Base-by-base conservation (phyloP, 129 eudicot species). In the Calendula officinalis region DNA sequence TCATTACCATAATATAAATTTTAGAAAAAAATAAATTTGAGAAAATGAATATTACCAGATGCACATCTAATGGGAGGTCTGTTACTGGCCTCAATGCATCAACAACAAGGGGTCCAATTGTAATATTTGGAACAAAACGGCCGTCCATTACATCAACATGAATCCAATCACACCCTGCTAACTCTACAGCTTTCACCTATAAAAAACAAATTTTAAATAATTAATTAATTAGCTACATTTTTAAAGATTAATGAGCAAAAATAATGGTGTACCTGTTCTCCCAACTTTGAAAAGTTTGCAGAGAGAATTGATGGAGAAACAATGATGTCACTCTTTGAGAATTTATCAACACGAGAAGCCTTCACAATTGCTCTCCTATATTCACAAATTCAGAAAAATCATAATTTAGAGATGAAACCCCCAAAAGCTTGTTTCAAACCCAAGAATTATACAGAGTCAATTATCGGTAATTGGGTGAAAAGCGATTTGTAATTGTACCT, bases 131-230 rank as follows among this genome's bases (percentile, higher is more conserved):
- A 6, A 92, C 99, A 81, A 92, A 92, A 7, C 95, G 99, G 5
- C 99, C 99, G 52, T 92, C 99, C 99, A 92, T 92, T 32, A 92
- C 99, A 78, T 92, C 99, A 67, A 92, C 95, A 68, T 92, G 99
- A 68, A 92, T 92, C 99, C 99, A 92, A 40, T 92, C 99, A 77
- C 99, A 92, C 16, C 99, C 99, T 43, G 99, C 96, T 75, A 77
- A 38, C 76, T 92, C 99, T 8, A 88, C 79, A 42, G 95, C 96
- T 88, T 92, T 92, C 11, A 92, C 96, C 98, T 92, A 77, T 64
- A 76, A 7, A 7, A 44, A 56, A 70, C 56, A 49, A 4, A 12
- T n/a, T 44, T 22, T 41, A 40, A 2, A 40, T 1, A 41, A 41
- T 41, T 41, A 5, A 41, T 22, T 22, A 22, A 22, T 22, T 22